Evolutionary conservation across 1,284 basidiomycete genomes (phyloP).

Genomic region (Golubevia sp.): DNA sequence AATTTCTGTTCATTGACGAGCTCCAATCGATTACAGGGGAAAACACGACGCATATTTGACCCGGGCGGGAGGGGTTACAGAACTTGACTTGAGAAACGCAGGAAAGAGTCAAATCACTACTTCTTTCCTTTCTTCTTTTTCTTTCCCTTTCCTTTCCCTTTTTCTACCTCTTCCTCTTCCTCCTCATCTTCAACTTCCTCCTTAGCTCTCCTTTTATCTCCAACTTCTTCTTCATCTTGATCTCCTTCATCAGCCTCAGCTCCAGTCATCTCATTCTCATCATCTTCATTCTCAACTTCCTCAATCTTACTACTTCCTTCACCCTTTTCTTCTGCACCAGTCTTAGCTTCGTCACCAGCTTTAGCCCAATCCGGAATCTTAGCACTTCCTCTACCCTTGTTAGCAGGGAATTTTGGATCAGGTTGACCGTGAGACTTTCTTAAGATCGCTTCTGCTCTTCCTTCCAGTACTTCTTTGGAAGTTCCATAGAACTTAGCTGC

Average conservation of each 20-base stretch:
- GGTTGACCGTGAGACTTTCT: slow-evolving; percentile 28
- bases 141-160: slow-evolving; percentile 10
- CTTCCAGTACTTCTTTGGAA: slow-evolving; percentile 39
- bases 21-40: too few relatives aligned
- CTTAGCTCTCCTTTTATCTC: too few relatives aligned
- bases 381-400: background rate
- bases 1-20: too few relatives aligned
- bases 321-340: slow-evolving; percentile 5
- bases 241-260: slow-evolving; percentile 18
- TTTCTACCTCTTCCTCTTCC: slow-evolving; percentile 11
- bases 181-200: slow-evolving; percentile 10
- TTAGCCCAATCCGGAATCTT: slow-evolving; percentile 41
- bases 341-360: slow-evolving; percentile 14
- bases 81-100: too few relatives aligned
- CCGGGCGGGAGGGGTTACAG: too few relatives aligned
- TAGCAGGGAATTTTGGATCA: slow-evolving; percentile 7
- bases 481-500: slow-evolving; percentile 21
- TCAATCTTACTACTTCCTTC: slow-evolving; percentile 15
- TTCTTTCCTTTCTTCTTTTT: slow-evolving; percentile 16
- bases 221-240: slow-evolving; percentile 18
- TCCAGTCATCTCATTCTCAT: slow-evolving; percentile 16
- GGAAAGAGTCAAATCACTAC: too few relatives aligned
- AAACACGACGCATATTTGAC: too few relatives aligned
- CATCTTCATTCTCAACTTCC: slow-evolving; percentile 14
- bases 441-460: slow-evolving; percentile 35